These are phyloP conservation scores for Stachybotrys elegans DNA, from an alignment of 2,329 filamentous ascomycete species.

Conservation along the genomic window DNA sequence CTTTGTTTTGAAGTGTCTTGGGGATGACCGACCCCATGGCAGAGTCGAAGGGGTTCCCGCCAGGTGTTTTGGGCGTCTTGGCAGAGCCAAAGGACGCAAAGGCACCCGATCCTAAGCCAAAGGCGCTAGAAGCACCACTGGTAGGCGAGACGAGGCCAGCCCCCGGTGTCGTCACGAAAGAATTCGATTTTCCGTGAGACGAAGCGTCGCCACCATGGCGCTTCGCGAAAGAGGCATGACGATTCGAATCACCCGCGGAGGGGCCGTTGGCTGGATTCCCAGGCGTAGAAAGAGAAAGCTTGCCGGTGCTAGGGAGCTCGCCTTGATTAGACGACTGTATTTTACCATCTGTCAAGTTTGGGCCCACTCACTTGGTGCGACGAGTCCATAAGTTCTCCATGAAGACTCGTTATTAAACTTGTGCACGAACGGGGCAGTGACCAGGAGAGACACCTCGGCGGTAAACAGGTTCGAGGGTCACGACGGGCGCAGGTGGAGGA, in stretches of 20 bases:
- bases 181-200: conserved; percentile 72
- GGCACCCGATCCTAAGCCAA: conserved; percentile 88
- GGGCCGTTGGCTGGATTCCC: conserved; percentile 48
- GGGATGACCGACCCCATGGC: conserved; percentile 46
- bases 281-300: conserved; percentile 82
- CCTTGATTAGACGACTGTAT: too few species aligned
- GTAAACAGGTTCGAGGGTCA: neutral
- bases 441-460: neutral
- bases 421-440: neutral
- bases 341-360: too few species aligned
- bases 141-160: conserved; percentile 35
- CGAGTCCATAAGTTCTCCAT: conserved; percentile 73
- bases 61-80: conserved; percentile 83
- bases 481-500: neutral
- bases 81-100: conserved; percentile 82
- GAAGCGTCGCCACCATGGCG: conserved; percentile 67
- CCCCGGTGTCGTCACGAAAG: conserved; percentile 73
- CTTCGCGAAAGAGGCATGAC: conserved; percentile 62
- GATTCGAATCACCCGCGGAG: conserved; percentile 50
- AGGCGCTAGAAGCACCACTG: conserved; percentile 75
- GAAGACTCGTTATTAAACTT: conserved; percentile 22
- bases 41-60: conserved; percentile 75
- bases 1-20: conserved; percentile 26
- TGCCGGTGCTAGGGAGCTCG: conserved; percentile 63
- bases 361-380: conserved; percentile 67